Base-by-base conservation (phyloP, 163 green algal species). In the Chloroidium sp. region DNA sequence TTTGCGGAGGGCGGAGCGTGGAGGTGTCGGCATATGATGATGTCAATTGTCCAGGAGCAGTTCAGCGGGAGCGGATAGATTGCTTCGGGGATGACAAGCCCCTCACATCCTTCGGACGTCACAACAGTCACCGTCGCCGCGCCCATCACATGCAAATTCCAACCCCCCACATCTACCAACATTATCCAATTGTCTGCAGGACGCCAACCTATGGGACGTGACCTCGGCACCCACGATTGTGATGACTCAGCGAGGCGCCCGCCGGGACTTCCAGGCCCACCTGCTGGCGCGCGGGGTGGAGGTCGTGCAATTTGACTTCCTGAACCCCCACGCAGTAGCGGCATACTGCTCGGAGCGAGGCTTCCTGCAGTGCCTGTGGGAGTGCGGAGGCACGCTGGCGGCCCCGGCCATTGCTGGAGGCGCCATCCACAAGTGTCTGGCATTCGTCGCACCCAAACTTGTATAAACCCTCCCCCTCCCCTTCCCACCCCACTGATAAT, bases 371-470 rank as follows among this genome's bases (percentile, higher is more conserved):
- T 92, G 88, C 62, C 92, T 99, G 72, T 99, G 96, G 96, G 96
- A 99, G 91, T 99, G 96, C 81, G 96, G 96, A 3, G 96, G 96
- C 76, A 96, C 85, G 62, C 87, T 99, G 72, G 92, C 95, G 2
- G 96, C 96, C 13, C 95, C 96, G 64, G 93, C 93, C 74, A 94
- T 99, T 75, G 87, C 89, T 2, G 85, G 76, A 59, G 89, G 92
- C 1, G 92, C 92, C 59, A 92, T 98, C 59, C 94, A 99, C 91
- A 97, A 98, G 85, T 85, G 97, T 2, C 90, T 98, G 89, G 94
- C 96, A 2, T 99, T 99, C 82, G 88, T 99, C 2, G 96, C 96
- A 12, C 96, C 96, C 69, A 99, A 99, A 86, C 92, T 99, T 69
- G 84, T 90, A 36, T 36, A 36, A 62, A 69, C 85, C 6, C 59